Evolutionary conservation across 2,329 filamentous ascomycete species (phyloP).

Genomic region (Stachybotrys chlorohalonatus): DNA sequence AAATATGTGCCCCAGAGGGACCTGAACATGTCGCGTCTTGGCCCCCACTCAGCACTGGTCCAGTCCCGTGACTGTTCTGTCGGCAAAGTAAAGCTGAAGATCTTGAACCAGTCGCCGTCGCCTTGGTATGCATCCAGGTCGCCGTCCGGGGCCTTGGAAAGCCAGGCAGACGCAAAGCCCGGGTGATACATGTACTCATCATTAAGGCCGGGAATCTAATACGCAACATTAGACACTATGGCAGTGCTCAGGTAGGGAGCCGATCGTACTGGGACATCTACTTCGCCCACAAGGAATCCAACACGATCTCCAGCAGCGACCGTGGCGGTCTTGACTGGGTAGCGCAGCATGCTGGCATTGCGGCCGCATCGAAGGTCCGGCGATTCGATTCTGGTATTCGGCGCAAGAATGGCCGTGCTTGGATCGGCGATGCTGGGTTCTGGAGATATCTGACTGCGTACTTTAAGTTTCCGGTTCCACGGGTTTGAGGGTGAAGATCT

Average conservation of each 20-base stretch:
- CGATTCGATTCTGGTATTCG: conserved; percentile 1
- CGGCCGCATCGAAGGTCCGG: conserved; percentile 4
- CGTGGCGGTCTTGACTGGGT: conserved; percentile 2
- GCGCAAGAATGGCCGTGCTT: not conserved
- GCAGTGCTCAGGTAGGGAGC: too few relatives aligned
- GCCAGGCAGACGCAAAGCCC: conserved; percentile 4
- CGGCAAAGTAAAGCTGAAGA: not conserved
- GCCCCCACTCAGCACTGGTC: not conserved
- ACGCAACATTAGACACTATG: not conserved
- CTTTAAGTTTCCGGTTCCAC: not conserved
- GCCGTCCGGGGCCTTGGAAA: conserved; percentile 1
- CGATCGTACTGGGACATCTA: not conserved
- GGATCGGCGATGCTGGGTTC: not conserved
- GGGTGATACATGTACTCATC: conserved; percentile 3
- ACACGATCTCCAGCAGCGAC: conserved; percentile 2
- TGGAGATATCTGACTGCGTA: not conserved
- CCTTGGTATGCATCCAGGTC: conserved; percentile 3
- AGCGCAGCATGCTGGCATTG: not conserved
- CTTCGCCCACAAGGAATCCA: conserved; percentile 2
- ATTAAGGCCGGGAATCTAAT: not conserved
- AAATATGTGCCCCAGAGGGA: conserved; percentile 1
- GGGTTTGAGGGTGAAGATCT: not conserved
- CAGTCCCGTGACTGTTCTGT: conserved; percentile 3
- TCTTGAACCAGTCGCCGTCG: conserved; percentile 8
- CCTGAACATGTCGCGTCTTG: not conserved